phyloP scores from a whole-genome alignment of 352 stramenopile species.

The Pythium plurisporium region DNA sequence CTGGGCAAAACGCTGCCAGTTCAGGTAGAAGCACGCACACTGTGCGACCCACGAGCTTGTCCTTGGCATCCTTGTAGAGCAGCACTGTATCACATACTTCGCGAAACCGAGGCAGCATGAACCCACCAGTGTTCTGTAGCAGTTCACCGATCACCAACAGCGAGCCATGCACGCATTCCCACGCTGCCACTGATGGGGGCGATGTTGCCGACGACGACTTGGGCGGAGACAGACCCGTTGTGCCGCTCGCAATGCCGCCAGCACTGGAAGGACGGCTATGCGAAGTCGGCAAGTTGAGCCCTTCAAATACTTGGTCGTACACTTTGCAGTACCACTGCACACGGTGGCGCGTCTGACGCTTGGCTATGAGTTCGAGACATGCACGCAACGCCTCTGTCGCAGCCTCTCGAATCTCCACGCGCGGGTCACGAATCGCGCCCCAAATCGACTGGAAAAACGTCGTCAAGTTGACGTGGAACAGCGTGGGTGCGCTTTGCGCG shows the following conservation, averaged over 20 bases:
- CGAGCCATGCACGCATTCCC: conserved; percentile 91
- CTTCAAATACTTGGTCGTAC: conserved; percentile 89
- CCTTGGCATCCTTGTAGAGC: conserved; percentile 89
- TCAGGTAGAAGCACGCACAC: conserved; percentile 90
- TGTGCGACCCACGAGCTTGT: conserved; percentile 75
- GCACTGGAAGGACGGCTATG: conserved; percentile 11
- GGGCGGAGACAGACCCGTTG: conserved; percentile 10
- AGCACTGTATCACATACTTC: conserved; percentile 94
- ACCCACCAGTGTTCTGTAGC: conserved; percentile 92
- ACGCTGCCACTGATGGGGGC: conserved; percentile 32
- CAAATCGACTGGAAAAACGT: conserved; percentile 93
- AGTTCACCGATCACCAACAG: conserved; percentile 94
- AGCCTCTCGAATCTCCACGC: conserved; percentile 79
- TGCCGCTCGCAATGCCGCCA: neutral
- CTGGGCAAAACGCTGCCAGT: conserved; percentile 90
- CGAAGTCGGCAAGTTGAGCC: conserved; percentile 31
- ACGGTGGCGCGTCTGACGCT: conserved; percentile 70
- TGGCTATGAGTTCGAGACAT: conserved; percentile 85
- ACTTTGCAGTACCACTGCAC: conserved; percentile 93
- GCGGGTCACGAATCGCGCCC: conserved; percentile 67
- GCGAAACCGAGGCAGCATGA: conserved; percentile 96
- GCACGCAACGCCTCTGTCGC: conserved; percentile 80
- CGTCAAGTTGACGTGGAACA: conserved; percentile 90
- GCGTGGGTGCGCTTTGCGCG: conserved; percentile 77
- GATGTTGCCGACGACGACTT: neutral